Conservation (phyloP, 306 rosid genomes). For the Crataegus laevigata region DNA sequence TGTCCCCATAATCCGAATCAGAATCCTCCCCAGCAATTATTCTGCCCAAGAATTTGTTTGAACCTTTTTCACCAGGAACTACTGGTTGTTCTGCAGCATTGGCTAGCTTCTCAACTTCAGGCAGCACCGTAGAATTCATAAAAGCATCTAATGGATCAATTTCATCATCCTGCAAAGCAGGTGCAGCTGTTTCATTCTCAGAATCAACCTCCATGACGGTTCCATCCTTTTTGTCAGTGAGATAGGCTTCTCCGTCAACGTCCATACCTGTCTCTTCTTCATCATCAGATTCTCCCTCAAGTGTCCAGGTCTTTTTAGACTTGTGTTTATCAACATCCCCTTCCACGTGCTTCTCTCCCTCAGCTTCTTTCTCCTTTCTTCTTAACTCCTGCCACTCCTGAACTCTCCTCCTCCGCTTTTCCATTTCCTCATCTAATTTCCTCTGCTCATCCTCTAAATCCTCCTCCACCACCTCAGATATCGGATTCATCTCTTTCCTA, state of each 20-base stretch:
- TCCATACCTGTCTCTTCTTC: slow-evolving; percentile 67
- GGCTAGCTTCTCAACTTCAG: no score
- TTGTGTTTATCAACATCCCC: slow-evolving; percentile 44
- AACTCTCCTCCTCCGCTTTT: slow-evolving; percentile 88
- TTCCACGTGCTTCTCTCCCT: slow-evolving; percentile 64
- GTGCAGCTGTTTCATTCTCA: no score
- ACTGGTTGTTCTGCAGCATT: no score
- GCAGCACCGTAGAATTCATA: no score
- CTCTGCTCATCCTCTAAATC: slow-evolving; percentile 72
- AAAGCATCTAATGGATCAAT: no score
- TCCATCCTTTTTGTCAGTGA: slow-evolving; percentile 25
- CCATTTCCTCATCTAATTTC: slow-evolving; percentile 86
- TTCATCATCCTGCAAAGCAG: no score
- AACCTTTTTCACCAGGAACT: no score
- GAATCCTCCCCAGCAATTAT: no score
- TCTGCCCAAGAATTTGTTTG: no score
- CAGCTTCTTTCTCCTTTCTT: slow-evolving; percentile 75
- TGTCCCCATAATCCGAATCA: no score
- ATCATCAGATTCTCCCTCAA: slow-evolving; percentile 91
- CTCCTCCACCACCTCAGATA: slow-evolving; percentile 40
- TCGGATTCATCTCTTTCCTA: slow-evolving; percentile 36
- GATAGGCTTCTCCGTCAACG: slow-evolving; percentile 41
- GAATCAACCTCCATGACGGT: slow-evolving; percentile 8
- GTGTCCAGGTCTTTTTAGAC: slow-evolving; percentile 79
- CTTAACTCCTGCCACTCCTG: slow-evolving; percentile 87